Base-by-base conservation (phyloP, 2,329 filamentous ascomycete species). In the Fusarium nygamai region DNA sequence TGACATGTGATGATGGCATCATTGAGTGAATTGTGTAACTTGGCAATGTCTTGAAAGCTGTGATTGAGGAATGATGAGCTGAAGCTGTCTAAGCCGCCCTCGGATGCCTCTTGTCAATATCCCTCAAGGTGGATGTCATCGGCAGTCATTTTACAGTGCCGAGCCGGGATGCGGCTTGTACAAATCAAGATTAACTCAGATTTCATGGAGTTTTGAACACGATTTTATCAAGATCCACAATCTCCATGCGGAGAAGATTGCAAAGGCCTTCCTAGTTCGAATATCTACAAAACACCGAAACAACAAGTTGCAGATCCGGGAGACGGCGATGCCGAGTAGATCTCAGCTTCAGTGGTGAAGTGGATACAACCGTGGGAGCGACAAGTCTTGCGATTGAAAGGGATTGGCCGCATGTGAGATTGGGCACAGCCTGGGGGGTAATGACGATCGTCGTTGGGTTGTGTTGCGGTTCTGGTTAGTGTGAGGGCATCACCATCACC, bases 401-500 rank as follows among this genome's bases (percentile, higher is more conserved):
- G 33, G 43, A 69, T 53, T 69, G 44, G 44, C 44, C 39, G 58
- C 44, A 34, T 29, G 50, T 31, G 27, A 50, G n/a, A 69, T 64
- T 59, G 58, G 68, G 67, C 43, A 48, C 46, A 67, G 47, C 61
- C 58, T 62, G 47, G 57, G 60, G 39, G 53, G 46, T 29, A 62
- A 75, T 74, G 73, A 76, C 59, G 62, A 73, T 74, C 71, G 61
- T 72, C 41, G 47, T 69, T 41, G 36, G 34, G 39, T 69, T 43
- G 36, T 67, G 64, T 65, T 56, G 72, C 57, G 60, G 58, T 48
- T 67, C 63, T 69, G 56, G 64, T 56, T 72, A 62, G 64, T 59
- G 65, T 73, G 72, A 75, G 57, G 65, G 61, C 61, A 73, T 75
- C 71, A 38, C 71, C 66, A 73, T 74, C 71, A 44, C 63, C 56